Conservation (phyloP, 2,329 filamentous ascomycete genomes). For the Fusarium sp. region DNA sequence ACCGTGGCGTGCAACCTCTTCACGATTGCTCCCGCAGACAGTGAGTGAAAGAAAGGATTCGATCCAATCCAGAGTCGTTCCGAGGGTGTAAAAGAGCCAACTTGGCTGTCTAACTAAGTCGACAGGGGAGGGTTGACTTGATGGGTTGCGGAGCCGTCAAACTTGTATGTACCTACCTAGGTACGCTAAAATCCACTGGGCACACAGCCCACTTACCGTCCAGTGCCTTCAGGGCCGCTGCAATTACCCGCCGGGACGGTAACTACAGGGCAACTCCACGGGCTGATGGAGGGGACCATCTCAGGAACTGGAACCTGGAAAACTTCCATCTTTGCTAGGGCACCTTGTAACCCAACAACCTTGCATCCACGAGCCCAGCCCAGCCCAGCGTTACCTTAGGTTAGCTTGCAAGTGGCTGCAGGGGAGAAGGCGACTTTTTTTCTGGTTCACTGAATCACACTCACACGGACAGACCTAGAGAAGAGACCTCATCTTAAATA, state of each 20-base stretch:
- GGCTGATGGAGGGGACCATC: conserved; percentile 12
- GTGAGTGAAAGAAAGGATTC: neutral
- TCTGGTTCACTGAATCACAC: conserved; percentile 28
- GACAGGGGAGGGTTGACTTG: neutral
- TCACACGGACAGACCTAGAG: neutral
- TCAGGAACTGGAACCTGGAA: conserved; percentile 18
- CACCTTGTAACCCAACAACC: conserved; percentile 3
- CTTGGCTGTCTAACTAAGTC: neutral
- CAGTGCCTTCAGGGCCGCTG: neutral
- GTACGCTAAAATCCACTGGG: conserved; percentile 15
- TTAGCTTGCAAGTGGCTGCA: conserved; percentile 19
- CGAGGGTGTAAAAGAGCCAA: conserved; percentile 25
- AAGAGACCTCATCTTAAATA: conserved; percentile 12
- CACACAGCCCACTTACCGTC: neutral
- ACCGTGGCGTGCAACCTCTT: conserved; percentile 34
- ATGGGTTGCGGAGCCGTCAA: conserved; percentile 16
- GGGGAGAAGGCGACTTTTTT: conserved; percentile 17
- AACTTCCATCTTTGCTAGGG: conserved; percentile 1
- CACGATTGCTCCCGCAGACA: neutral
- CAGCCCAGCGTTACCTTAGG: neutral
- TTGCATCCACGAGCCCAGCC: neutral
- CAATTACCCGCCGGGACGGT: conserved; percentile 29
- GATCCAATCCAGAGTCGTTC: neutral
- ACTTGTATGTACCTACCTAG: neutral
- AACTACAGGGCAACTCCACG: conserved; percentile 11